Evolutionary conservation across 768 basidiomycete species (phyloP).

Genomic region (Lactarius akahatsu): DNA sequence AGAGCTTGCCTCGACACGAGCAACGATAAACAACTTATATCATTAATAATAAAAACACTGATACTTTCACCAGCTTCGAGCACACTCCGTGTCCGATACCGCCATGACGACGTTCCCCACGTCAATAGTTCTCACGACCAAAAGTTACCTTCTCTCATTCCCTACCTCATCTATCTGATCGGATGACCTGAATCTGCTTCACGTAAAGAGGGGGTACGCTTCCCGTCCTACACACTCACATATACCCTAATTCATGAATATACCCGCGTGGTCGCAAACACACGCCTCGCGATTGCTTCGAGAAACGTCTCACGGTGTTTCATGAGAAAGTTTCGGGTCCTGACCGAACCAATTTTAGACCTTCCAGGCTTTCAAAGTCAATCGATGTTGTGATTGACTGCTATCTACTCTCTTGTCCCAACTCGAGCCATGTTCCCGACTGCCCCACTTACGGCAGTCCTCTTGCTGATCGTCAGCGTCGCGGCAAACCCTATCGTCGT

Average conservation of each 20-base stretch:
- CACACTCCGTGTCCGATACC: no score
- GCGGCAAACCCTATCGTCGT: slow-evolving; percentile 32
- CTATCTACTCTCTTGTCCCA: not conserved
- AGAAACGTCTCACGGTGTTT: not conserved
- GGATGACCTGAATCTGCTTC: not conserved
- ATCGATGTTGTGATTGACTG: not conserved
- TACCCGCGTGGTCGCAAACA: not conserved
- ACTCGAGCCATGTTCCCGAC: slow-evolving; percentile 28
- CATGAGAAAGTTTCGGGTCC: not conserved
- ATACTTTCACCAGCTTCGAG: no score
- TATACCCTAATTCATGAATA: not conserved
- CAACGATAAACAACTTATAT: no score
- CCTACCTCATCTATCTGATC: no score
- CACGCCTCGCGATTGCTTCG: not conserved
- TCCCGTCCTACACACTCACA: not conserved
- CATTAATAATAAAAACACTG: no score
- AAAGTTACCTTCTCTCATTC: no score
- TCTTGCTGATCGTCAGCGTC: slow-evolving; percentile 31
- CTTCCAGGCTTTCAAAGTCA: not conserved
- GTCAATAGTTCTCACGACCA: no score
- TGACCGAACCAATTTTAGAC: not conserved
- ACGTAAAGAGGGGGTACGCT: not conserved
- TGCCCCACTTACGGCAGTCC: slow-evolving; percentile 31
- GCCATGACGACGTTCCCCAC: no score
- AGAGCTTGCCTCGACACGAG: no score